A percentile compares a stretch with the other conserved stretches of the same genome.
These are phyloP conservation scores for Serpula lacrymans DNA, from an alignment of 768 basidiomycete genomes.

Conservation along the genomic window DNA sequence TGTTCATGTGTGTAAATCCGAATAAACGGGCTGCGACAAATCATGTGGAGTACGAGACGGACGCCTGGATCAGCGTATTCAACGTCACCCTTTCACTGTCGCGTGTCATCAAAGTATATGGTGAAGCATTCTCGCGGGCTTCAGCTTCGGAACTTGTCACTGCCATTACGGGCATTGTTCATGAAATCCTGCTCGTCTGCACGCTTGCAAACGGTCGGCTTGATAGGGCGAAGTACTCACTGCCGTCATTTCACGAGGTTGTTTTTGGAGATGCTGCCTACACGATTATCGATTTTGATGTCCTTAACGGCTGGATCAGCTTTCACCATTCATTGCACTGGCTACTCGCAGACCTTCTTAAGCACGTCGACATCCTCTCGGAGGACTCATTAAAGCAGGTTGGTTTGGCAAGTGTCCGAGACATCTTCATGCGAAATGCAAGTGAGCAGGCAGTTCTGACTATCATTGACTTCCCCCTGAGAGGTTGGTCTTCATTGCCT, in stretches of 20 bases:
- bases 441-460: slow-evolving; percentile 69
- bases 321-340: slow-evolving; percentile 93
- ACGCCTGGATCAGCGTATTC: slow-evolving; percentile 96
- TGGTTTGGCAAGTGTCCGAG: slow-evolving; percentile 53
- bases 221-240: slow-evolving; percentile 62
- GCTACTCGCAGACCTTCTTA: slow-evolving; percentile 86
- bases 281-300: slow-evolving; percentile 73
- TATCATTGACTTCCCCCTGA: slow-evolving; percentile 82
- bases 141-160: slow-evolving; percentile 55
- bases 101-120: slow-evolving; percentile 85
- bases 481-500: slow-evolving; percentile 52
- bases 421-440: slow-evolving; percentile 57
- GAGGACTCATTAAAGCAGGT: slow-evolving; percentile 49
- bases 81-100: slow-evolving; percentile 90
- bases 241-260: slow-evolving; percentile 63
- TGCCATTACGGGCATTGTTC: slow-evolving; percentile 67
- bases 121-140: slow-evolving; percentile 71
- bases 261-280: slow-evolving; percentile 58
- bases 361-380: slow-evolving; percentile 69
- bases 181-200: slow-evolving; percentile 70
- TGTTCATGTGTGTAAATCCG: slow-evolving; percentile 94
- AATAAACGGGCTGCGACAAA: slow-evolving; percentile 77
- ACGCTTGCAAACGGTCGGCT: slow-evolving; percentile 64
- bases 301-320: slow-evolving; percentile 78
- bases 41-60: slow-evolving; percentile 96